Percentiles rank a stretch among this genome's conserved stretches.
Conservation (phyloP, 1,284 basidiomycete species). For the Heterobasidion annosum region DNA sequence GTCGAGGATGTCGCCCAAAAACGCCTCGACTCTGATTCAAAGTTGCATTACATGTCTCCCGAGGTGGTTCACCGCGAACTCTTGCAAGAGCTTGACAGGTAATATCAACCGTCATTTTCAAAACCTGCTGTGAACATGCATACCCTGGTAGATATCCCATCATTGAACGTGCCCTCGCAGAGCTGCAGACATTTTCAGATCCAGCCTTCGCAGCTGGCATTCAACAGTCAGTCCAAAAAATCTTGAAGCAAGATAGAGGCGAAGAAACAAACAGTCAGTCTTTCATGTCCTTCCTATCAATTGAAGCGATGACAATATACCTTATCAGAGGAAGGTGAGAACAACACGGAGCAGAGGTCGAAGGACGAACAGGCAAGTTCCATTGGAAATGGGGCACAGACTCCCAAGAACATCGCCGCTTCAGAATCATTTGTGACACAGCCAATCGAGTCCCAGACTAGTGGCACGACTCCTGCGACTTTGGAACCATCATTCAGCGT, state of each 20-base stretch:
- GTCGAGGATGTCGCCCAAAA: conserved; percentile 54
- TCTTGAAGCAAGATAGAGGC: neutral
- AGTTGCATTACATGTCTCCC: conserved; percentile 42
- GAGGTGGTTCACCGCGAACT: conserved; percentile 50
- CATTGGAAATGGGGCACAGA: too few relatives aligned
- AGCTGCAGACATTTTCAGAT: neutral
- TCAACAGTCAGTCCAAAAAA: neutral
- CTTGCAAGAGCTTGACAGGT: conserved; percentile 67
- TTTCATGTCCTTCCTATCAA: neutral
- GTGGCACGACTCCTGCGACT: too few relatives aligned
- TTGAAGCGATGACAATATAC: neutral
- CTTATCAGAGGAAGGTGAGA: too few relatives aligned
- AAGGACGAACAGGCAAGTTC: too few relatives aligned
- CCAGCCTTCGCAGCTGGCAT: neutral
- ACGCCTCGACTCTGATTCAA: conserved; percentile 42
- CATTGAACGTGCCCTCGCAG: conserved; percentile 3
- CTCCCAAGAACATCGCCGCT: too few relatives aligned
- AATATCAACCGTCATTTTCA: neutral
- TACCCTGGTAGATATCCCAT: conserved; percentile 1
- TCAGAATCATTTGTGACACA: too few relatives aligned
- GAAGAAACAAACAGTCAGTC: neutral
- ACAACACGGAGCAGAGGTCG: too few relatives aligned
- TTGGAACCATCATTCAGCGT: neutral
- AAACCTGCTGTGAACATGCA: too few relatives aligned
- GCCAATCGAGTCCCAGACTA: too few relatives aligned